Evolutionary conservation across 2,329 filamentous ascomycete genomes (phyloP).

Genomic region (Xylariaceae sp.): DNA sequence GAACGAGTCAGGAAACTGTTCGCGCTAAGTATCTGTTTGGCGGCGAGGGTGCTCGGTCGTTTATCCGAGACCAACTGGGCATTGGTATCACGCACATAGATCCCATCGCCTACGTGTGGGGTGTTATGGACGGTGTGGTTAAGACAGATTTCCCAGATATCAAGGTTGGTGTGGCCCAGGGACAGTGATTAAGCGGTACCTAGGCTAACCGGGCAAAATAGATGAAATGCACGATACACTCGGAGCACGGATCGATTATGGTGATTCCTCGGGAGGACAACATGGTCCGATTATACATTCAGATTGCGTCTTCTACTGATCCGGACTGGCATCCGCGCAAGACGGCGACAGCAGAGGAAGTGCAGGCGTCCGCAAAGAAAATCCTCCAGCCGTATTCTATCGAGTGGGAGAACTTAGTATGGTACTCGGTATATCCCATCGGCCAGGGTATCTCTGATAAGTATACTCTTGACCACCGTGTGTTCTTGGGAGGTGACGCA

Average conservation of each 20-base stretch:
- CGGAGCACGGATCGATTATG: constrained; percentile 70
- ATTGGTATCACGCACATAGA: constrained; percentile 70
- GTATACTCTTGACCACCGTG: constrained; percentile 63
- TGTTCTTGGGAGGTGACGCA: constrained; percentile 74
- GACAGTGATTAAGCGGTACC: not conserved
- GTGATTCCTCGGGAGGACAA: constrained; percentile 66
- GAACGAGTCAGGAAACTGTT: constrained; percentile 62
- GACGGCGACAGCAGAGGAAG: constrained; percentile 59
- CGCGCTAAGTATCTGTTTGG: constrained; percentile 67
- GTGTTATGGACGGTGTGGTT: constrained; percentile 70
- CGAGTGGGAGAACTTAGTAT: constrained; percentile 63
- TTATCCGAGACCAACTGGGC: constrained; percentile 58
- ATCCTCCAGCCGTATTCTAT: constrained; percentile 65
- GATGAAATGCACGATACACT: constrained; percentile 75
- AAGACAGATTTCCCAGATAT: constrained; percentile 74
- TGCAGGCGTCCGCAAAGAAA: constrained; percentile 60
- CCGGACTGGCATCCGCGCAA: constrained; percentile 58
- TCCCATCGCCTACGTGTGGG: constrained; percentile 68
- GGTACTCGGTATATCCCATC: constrained; percentile 75
- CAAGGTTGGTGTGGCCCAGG: constrained; percentile 45
- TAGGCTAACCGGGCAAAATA: constrained; percentile 45
- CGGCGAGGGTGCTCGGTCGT: constrained; percentile 66
- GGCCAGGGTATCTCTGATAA: constrained; percentile 68
- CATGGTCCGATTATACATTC: constrained; percentile 64
- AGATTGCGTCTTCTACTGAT: constrained; percentile 59